Percentiles rank a stretch among this genome's conserved stretches.
Conservation (phyloP, 768 basidiomycete genomes). For the Suillus sp. region DNA sequence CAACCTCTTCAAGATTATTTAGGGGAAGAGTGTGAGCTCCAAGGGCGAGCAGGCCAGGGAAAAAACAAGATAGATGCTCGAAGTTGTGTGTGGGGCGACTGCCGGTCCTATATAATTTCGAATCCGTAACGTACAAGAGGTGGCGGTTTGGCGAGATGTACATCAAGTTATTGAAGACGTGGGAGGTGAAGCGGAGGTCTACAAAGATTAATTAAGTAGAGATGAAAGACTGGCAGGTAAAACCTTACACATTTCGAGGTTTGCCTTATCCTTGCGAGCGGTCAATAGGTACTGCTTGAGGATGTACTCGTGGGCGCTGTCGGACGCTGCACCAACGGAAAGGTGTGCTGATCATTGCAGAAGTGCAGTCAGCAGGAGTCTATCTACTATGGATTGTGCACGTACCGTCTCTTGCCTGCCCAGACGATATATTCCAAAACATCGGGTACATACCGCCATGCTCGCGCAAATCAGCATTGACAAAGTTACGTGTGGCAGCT, state of each 20-base stretch:
- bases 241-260: slow-evolving; percentile 66
- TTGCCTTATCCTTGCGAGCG: slow-evolving; percentile 57
- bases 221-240: background rate
- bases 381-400: slow-evolving; percentile 14
- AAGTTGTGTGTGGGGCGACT: slow-evolving; percentile 50
- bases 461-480: slow-evolving; percentile 43
- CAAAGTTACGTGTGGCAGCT: slow-evolving; percentile 50
- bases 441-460: slow-evolving; percentile 68
- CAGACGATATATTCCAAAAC: slow-evolving; percentile 53
- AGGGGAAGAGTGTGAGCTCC: slow-evolving; percentile 65
- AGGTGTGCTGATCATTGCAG: slow-evolving; percentile 38
- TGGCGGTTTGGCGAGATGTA: slow-evolving; percentile 65
- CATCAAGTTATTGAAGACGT: slow-evolving; percentile 65
- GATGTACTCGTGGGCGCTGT: slow-evolving; percentile 78
- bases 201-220: slow-evolving; percentile 6
- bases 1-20: slow-evolving; percentile 49
- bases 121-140: slow-evolving; percentile 71
- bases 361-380: slow-evolving; percentile 5
- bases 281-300: slow-evolving; percentile 74
- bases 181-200: slow-evolving; percentile 65
- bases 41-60: slow-evolving; percentile 73
- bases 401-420: slow-evolving; percentile 49
- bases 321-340: slow-evolving; percentile 67
- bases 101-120: slow-evolving; percentile 28
- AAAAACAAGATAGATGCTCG: slow-evolving; percentile 79